These are phyloP conservation scores for Sporothrix luriei DNA, from an alignment of 2,329 filamentous ascomycete species.

Conservation along the genomic window DNA sequence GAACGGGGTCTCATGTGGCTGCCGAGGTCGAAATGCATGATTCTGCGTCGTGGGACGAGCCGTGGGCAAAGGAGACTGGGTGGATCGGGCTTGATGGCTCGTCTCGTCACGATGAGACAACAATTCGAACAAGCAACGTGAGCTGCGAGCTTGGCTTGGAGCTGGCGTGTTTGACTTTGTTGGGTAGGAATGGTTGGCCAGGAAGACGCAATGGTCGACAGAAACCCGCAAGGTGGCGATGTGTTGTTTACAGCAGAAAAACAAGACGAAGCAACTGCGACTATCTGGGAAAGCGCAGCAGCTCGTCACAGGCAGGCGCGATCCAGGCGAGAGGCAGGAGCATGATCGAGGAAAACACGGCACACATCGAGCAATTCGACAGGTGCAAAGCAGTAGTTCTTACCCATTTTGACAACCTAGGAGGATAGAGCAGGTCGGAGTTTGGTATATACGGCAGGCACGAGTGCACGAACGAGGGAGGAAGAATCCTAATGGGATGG, in stretches of 20 bases:
- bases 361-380: constrained; percentile 20
- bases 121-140: not conserved
- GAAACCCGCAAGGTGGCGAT: not conserved
- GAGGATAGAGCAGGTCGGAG: constrained; percentile 17
- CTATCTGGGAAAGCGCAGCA: not conserved
- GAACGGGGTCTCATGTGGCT: constrained; percentile 51
- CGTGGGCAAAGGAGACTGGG: not conserved
- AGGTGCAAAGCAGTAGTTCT: constrained; percentile 41
- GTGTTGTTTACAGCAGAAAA: constrained; percentile 1
- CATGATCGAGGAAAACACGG: constrained; percentile 4
- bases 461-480: constrained; percentile 13
- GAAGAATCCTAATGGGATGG: constrained; percentile 22
- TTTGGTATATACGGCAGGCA: constrained; percentile 33
- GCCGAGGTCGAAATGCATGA: constrained; percentile 49
- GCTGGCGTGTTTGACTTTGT: not conserved
- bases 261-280: not conserved
- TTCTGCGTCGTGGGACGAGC: constrained; percentile 15
- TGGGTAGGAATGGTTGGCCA: not conserved
- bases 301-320: not conserved
- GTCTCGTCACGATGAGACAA: not conserved
- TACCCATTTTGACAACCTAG: constrained; percentile 49
- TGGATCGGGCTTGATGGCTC: not conserved
- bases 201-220: not conserved
- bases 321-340: not conserved
- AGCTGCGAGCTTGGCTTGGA: not conserved